Percentiles rank a stretch among this genome's conserved stretches.
phyloP scores from a whole-genome alignment of 192 early-diverging fungal species.

The Geosiphon pyriformis region DNA sequence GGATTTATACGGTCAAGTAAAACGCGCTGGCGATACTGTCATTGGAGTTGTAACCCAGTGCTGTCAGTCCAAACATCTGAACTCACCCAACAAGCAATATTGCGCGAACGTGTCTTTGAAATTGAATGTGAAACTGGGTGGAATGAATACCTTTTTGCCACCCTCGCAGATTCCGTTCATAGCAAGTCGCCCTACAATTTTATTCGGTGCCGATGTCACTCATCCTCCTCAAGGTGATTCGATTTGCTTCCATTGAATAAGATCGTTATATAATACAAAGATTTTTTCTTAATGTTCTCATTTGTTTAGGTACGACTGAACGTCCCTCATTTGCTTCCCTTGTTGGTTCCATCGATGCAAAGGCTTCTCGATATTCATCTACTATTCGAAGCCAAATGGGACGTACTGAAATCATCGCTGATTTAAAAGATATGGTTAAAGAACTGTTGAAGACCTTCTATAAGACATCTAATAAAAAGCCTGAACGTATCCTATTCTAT shows the following conservation, averaged over 20 bases:
- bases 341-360: slow-evolving; percentile 56
- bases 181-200: slow-evolving; percentile 63
- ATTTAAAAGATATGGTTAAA: slow-evolving; percentile 56
- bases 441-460: slow-evolving; percentile 64
- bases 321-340: slow-evolving; percentile 76
- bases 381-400: slow-evolving; percentile 58
- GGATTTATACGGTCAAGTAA: slow-evolving; percentile 79
- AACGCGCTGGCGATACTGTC: slow-evolving; percentile 84
- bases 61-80: slow-evolving; percentile 77
- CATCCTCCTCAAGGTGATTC: slow-evolving; percentile 67
- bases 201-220: slow-evolving; percentile 89
- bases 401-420: slow-evolving; percentile 62
- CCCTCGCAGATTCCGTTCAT: slow-evolving; percentile 62
- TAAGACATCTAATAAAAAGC: slow-evolving; percentile 63
- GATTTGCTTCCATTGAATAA: background rate
- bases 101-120: slow-evolving; percentile 94
- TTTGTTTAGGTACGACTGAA: slow-evolving; percentile 34
- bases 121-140: slow-evolving; percentile 91
- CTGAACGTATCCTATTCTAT: slow-evolving; percentile 76
- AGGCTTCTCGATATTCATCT: slow-evolving; percentile 58
- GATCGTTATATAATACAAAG: background rate
- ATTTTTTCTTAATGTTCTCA: background rate
- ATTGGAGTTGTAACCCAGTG: slow-evolving; percentile 92
- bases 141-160: slow-evolving; percentile 69
- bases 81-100: slow-evolving; percentile 79